phyloP scores from a whole-genome alignment of 257 asterid genomes.

The Solanum gandarillasii region DNA sequence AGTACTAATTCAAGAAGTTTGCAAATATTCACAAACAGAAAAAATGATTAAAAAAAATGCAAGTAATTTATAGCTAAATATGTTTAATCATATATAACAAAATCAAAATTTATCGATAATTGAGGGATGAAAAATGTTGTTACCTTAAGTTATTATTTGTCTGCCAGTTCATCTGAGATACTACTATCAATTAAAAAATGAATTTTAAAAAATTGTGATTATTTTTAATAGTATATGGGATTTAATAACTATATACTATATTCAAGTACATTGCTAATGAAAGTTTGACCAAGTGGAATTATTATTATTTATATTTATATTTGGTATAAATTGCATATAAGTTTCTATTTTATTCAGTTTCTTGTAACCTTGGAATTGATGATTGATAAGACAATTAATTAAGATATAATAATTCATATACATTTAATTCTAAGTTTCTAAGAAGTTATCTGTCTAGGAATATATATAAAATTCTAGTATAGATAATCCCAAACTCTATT shows the following conservation, averaged over 20 bases:
- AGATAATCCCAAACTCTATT: background rate
- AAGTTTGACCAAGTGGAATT: background rate
- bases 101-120: background rate
- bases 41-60: background rate
- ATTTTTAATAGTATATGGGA: background rate
- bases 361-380: background rate
- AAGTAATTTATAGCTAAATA: background rate
- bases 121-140: background rate
- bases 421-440: background rate
- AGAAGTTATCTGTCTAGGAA: too few species aligned
- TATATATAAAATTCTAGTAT: too few species aligned
- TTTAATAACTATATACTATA: background rate
- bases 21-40: background rate
- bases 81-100: background rate
- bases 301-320: background rate
- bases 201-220: background rate
- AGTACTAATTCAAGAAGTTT: background rate
- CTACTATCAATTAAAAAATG: background rate
- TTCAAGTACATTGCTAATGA: background rate
- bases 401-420: background rate
- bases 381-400: background rate
- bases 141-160: background rate
- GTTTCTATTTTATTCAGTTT: background rate
- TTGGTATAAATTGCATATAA: background rate
- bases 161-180: conserved; percentile 19